Evolutionary conservation across 1,139 yeast genomes (phyloP).

Genomic region (Debaryomyces fabryi): DNA sequence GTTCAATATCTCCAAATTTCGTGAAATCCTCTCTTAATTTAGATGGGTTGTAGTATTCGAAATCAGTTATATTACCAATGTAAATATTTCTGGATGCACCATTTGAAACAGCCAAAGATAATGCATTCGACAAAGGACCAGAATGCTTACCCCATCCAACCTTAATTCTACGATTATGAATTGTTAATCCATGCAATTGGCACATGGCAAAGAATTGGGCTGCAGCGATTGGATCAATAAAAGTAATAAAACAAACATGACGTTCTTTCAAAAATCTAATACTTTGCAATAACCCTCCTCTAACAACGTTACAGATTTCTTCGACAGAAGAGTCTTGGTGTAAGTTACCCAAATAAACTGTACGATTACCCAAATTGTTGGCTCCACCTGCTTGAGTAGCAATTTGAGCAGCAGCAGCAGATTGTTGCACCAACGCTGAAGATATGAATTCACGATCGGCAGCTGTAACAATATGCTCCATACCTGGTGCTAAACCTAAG

Average conservation of each 20-base stretch:
- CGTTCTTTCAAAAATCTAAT: conserved; percentile 74
- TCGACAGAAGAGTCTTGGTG: conserved; percentile 86
- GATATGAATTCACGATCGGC: conserved; percentile 73
- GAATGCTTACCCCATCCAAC: conserved; percentile 98
- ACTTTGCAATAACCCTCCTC: conserved; percentile 87
- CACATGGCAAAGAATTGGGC: conserved; percentile 92
- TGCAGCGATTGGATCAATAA: conserved; percentile 89
- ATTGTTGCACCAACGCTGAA: conserved; percentile 64
- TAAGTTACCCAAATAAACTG: conserved; percentile 86
- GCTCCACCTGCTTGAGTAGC: conserved; percentile 79
- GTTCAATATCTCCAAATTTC: conserved; percentile 81
- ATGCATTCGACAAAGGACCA: conserved; percentile 82
- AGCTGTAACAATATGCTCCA: conserved; percentile 79
- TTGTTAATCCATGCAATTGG: conserved; percentile 76
- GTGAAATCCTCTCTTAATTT: conserved; percentile 67
- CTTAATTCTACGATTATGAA: conserved; percentile 78
- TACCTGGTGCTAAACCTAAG: conserved; percentile 86
- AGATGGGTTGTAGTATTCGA: conserved; percentile 53
- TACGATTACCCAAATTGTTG: conserved; percentile 83
- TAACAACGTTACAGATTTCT: conserved; percentile 89
- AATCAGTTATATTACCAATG: conserved; percentile 64
- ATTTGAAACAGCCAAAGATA: conserved; percentile 83
- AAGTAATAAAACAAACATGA: conserved; percentile 90
- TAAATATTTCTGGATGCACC: conserved; percentile 94
- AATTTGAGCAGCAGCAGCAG: conserved; percentile 72